phyloP scores from a whole-genome alignment of 345 rosid species.

The Citrus trifoliata region DNA sequence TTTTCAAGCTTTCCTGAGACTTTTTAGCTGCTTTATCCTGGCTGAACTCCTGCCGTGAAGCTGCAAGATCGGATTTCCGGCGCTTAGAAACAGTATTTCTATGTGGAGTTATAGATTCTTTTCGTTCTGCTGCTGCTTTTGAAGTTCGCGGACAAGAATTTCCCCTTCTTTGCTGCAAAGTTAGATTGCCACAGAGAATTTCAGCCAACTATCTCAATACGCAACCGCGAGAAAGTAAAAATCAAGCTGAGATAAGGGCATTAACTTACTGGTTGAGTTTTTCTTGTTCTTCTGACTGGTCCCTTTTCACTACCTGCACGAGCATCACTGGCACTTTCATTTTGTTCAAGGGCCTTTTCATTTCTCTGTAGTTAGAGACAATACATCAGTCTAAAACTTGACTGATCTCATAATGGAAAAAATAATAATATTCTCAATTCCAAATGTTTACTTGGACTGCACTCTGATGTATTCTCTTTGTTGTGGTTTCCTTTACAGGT shows the following conservation, averaged over 20 bases:
- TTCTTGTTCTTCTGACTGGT: constrained; percentile 3
- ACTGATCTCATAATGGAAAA: not conserved
- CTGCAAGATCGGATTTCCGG: constrained; percentile 22
- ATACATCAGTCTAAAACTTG: constrained; percentile 8
- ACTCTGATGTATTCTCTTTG: constrained; percentile 29
- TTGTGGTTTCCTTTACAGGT: constrained; percentile 38
- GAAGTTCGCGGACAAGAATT: constrained; percentile 15
- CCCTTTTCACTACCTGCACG: constrained; percentile 13
- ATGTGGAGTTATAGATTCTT: constrained; percentile 18
- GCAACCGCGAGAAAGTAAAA: not conserved
- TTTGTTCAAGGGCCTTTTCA: constrained; percentile 21
- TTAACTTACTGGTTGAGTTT: constrained; percentile 27
- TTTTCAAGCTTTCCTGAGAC: constrained; percentile 22
- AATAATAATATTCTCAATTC: not conserved
- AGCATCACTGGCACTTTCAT: constrained; percentile 1
- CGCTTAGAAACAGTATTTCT: constrained; percentile 26
- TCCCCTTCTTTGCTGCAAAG: constrained; percentile 21
- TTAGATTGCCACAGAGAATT: not conserved
- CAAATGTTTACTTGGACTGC: constrained; percentile 39
- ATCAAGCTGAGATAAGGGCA: too few species aligned
- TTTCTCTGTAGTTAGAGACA: constrained; percentile 23
- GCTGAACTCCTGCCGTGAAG: constrained; percentile 10
- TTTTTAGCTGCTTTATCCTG: constrained; percentile 16
- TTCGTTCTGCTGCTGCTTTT: constrained; percentile 22
- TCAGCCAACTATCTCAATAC: not conserved